Evolutionary conservation across 306 rosid genomes (phyloP).

Genomic region (Glycyrrhiza uralensis): DNA sequence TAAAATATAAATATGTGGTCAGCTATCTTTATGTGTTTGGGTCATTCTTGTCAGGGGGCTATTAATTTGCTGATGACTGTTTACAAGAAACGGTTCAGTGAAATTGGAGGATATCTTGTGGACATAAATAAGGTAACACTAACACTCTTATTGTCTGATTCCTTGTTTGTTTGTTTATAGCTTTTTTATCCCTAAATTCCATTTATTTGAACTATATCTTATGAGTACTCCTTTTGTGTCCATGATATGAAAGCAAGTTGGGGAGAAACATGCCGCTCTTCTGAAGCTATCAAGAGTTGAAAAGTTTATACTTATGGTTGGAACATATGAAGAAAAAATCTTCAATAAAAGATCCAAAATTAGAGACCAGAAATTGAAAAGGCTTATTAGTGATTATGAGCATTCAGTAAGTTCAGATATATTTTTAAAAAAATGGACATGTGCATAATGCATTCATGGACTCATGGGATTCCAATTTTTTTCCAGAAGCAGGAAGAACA

Average conservation of each 20-base stretch:
- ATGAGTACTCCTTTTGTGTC: not conserved
- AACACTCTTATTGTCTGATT: not conserved
- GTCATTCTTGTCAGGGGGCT: slow-evolving; percentile 25
- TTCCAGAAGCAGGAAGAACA: slow-evolving; percentile 29
- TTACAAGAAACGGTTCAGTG: slow-evolving; percentile 45
- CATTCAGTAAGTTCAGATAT: slow-evolving; percentile 33
- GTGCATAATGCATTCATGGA: not conserved
- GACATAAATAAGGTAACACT: slow-evolving; percentile 44
- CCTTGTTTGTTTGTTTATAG: not conserved
- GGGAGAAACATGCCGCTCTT: slow-evolving; percentile 30
- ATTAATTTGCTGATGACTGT: slow-evolving; percentile 47
- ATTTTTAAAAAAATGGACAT: not conserved
- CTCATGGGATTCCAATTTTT: not conserved
- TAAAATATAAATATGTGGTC: not conserved
- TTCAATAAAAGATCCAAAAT: slow-evolving; percentile 42
- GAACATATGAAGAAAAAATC: slow-evolving; percentile 44
- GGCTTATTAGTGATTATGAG: not conserved
- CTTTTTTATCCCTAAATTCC: not conserved
- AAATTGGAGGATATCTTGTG: slow-evolving; percentile 52
- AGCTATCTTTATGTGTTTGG: not conserved
- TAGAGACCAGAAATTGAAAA: slow-evolving; percentile 12
- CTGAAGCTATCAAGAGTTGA: slow-evolving; percentile 53
- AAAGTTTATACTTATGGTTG: slow-evolving; percentile 46
- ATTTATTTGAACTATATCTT: not conserved
- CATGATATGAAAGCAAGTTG: slow-evolving; percentile 20